Evolutionary conservation across 2,329 filamentous ascomycete genomes (phyloP).

Genomic region (Alternaria sp.): DNA sequence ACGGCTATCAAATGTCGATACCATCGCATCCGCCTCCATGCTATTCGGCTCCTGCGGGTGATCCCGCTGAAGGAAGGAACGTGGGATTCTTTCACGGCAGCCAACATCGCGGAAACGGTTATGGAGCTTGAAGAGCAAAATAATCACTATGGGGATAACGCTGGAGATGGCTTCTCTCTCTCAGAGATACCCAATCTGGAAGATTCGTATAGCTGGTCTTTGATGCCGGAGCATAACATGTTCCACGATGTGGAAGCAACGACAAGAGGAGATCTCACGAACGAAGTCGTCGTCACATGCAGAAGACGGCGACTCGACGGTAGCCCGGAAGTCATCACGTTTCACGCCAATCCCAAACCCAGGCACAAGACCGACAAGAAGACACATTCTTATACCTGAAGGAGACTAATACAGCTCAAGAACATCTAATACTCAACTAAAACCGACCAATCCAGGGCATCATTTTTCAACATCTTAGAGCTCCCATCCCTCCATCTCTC

Average conservation of each 20-base stretch:
- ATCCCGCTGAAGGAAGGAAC: slow-evolving; percentile 50
- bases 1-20: slow-evolving; percentile 56
- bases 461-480: background rate
- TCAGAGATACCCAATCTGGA: background rate
- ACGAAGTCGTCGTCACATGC: background rate
- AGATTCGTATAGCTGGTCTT: background rate
- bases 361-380: background rate
- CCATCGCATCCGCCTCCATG: slow-evolving; percentile 50
- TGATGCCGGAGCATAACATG: background rate
- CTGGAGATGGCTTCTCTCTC: background rate
- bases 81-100: slow-evolving; percentile 44
- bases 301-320: background rate
- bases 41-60: slow-evolving; percentile 41
- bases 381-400: background rate
- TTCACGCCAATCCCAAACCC: background rate
- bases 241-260: slow-evolving; percentile 1
- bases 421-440: background rate
- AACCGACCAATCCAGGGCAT: background rate
- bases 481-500: background rate
- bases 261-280: background rate
- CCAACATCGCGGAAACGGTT: slow-evolving; percentile 7
- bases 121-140: slow-evolving; percentile 7
- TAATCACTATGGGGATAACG: background rate
- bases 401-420: background rate
- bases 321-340: background rate